These are phyloP conservation scores for Spathaspora boniae DNA, from an alignment of 805 yeast genomes.

Conservation along the genomic window DNA sequence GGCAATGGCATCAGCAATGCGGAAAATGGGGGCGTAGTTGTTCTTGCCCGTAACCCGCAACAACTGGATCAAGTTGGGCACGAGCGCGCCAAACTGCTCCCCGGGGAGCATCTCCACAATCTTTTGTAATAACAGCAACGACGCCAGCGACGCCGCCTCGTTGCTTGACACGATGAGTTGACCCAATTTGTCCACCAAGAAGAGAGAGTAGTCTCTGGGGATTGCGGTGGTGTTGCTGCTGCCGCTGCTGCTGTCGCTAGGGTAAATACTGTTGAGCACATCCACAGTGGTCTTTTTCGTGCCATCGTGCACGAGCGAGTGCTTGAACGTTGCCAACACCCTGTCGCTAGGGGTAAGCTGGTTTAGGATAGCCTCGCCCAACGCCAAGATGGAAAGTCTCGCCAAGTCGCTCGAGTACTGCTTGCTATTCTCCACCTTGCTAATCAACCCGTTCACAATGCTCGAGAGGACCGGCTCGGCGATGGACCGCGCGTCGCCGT, in stretches of 20 bases:
- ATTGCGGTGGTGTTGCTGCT: neutral
- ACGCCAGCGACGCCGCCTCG: conserved; percentile 19
- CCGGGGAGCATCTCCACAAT: conserved; percentile 2
- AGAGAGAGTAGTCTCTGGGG: conserved; percentile 10
- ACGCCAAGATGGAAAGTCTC: conserved; percentile 21
- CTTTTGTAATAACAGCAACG: conserved; percentile 18
- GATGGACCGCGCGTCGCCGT: neutral
- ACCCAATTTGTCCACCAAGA: conserved; percentile 17
- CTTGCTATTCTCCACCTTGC: conserved; percentile 18
- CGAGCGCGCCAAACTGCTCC: neutral
- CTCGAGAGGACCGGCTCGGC: conserved; percentile 1
- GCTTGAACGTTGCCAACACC: conserved; percentile 16
- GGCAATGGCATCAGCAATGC: conserved; percentile 5
- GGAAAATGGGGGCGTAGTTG: conserved; percentile 7
- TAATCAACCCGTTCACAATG: conserved; percentile 17
- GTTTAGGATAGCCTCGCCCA: conserved; percentile 18
- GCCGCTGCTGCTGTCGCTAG: too few species aligned
- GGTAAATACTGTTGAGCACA: conserved; percentile 16
- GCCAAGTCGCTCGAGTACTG: conserved; percentile 28
- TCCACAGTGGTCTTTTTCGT: conserved; percentile 25
- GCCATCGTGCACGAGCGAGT: conserved; percentile 23
- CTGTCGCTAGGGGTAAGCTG: conserved; percentile 9
- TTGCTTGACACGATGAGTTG: conserved; percentile 25
- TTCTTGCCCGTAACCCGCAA: conserved; percentile 6
- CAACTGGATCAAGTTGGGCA: conserved; percentile 8